Conservation (phyloP, 805 yeast genomes). For the Maudiozyma serrabonitensis region DNA sequence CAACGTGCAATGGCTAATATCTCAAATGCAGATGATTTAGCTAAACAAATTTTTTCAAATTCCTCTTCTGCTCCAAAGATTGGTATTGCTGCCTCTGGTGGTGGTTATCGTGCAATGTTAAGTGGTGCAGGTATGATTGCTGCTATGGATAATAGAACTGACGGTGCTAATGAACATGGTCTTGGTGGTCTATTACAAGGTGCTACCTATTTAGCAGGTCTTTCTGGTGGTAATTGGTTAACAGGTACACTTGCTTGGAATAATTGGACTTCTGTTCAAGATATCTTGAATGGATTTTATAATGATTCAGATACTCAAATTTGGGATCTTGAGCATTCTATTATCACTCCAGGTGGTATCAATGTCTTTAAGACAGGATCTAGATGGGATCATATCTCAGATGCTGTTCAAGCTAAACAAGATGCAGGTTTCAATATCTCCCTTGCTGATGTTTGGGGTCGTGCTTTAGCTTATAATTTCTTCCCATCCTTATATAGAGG, state of each 20-base stretch:
- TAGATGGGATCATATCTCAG: slow-evolving; percentile 45
- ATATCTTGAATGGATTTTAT: slow-evolving; percentile 34
- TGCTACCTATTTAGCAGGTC: slow-evolving; percentile 61
- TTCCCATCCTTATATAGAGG: slow-evolving; percentile 51
- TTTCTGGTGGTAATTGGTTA: slow-evolving; percentile 83
- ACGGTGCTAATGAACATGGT: slow-evolving; percentile 42
- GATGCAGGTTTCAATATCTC: slow-evolving; percentile 62
- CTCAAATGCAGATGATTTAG: slow-evolving; percentile 5
- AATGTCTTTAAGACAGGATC: slow-evolving; percentile 42
- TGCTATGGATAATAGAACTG: slow-evolving; percentile 72
- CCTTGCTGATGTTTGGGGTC: slow-evolving; percentile 73
- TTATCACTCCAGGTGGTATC: slow-evolving; percentile 54
- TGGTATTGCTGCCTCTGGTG: slow-evolving; percentile 67
- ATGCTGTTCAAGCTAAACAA: slow-evolving; percentile 42
- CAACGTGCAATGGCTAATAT: slow-evolving; percentile 29
- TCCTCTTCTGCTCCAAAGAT: slow-evolving; percentile 33
- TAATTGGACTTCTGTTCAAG: slow-evolving; percentile 64
- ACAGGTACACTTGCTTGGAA: slow-evolving; percentile 59
- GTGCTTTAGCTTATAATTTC: slow-evolving; percentile 64
- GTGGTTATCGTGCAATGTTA: slow-evolving; percentile 87
- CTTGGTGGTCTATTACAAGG: slow-evolving; percentile 69
- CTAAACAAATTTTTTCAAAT: slow-evolving; percentile 15
- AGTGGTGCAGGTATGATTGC: slow-evolving; percentile 76
- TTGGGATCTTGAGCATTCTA: slow-evolving; percentile 61
- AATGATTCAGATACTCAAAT: slow-evolving; percentile 33